Percentiles rank a stretch among this genome's conserved stretches.
phyloP scores from a whole-genome alignment of 192 early-diverging fungal species.

The Linnemannia zychae region DNA sequence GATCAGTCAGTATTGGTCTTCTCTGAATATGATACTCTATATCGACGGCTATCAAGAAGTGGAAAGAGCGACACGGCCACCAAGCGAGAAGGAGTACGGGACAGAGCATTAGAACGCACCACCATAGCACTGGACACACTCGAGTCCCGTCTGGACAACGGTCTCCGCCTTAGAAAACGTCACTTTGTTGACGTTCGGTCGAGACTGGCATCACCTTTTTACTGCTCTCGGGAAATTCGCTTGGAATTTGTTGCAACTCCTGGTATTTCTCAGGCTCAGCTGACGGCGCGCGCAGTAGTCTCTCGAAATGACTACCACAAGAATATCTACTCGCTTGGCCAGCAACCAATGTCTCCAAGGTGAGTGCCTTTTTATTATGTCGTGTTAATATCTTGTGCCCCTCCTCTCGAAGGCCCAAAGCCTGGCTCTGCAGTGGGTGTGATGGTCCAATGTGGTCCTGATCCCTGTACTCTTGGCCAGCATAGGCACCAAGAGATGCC shows the following conservation, averaged over 20 bases:
- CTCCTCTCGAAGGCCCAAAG: neutral
- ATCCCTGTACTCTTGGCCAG: conserved; percentile 49
- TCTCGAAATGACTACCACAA: neutral
- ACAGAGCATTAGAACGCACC: neutral
- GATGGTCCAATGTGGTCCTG: conserved; percentile 26
- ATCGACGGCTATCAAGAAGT: neutral
- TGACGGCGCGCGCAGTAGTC: neutral
- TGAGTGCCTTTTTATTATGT: too few relatives aligned
- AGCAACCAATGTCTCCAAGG: too few relatives aligned
- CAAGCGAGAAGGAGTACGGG: neutral
- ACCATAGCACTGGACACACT: neutral
- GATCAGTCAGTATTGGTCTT: neutral
- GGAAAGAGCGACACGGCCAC: neutral
- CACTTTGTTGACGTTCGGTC: conserved; percentile 9
- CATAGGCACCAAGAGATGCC: conserved; percentile 35
- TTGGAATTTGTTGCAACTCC: neutral
- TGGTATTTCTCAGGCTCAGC: neutral
- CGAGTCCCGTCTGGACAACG: neutral
- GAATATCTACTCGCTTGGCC: neutral
- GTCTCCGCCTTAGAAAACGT: neutral
- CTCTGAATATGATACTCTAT: neutral
- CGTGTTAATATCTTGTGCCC: too few relatives aligned
- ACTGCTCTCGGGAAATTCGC: neutral
- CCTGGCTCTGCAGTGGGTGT: conserved; percentile 15
- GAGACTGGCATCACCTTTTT: neutral